Evolutionary conservation across 352 stramenopile species (phyloP), one percentile per base, ranked within the genome.

Genomic region (Phytophthora pinifolia): DNA sequence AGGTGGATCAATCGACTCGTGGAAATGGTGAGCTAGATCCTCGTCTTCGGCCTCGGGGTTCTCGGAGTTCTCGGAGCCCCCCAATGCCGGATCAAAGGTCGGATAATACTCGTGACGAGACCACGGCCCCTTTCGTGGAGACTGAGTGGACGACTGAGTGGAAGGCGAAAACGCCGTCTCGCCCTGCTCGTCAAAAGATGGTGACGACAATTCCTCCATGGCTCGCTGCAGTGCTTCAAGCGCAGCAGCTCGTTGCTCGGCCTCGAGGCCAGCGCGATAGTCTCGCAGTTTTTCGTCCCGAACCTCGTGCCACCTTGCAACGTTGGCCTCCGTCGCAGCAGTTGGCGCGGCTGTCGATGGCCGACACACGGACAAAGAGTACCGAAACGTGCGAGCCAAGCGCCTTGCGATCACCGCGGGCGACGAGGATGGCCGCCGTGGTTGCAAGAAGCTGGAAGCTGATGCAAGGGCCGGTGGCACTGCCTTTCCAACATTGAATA

Each of bases 401-500:
- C 38, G 39, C 29, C 56, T 59, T 17, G 39, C 44, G 27, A 60
- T 34, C 20, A 53, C 61, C n/a, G 62, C 59, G 39, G 77, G 65
- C 4, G 74, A 81, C 1, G 74, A 83, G 9, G 63, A 62, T 4
- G 67, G 67, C 4, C 65, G 58, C 46, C 74, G 67, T 18, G 61
- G 49, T 17, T 60, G 45, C 14, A 63, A 15, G 9, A 49, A 8
- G 37, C 44, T 59, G 10, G 49, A 12, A 35, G 17, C 33, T 4
- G 54, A 15, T 51, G 42, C 48, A 14, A 64, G 55, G 3, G 34
- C 36, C 2, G 34, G n/a, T 31, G 42, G 35, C 9, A 74, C 9
- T 41, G 62, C 22, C 43, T 83, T 88, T 1, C 30, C 54, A 6
- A 38, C 46, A 14, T 54, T 62, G 44, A 83, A 83, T 8, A 88